phyloP scores from a whole-genome alignment of 1,139 yeast species.

The Kodamaea anthophila region DNA sequence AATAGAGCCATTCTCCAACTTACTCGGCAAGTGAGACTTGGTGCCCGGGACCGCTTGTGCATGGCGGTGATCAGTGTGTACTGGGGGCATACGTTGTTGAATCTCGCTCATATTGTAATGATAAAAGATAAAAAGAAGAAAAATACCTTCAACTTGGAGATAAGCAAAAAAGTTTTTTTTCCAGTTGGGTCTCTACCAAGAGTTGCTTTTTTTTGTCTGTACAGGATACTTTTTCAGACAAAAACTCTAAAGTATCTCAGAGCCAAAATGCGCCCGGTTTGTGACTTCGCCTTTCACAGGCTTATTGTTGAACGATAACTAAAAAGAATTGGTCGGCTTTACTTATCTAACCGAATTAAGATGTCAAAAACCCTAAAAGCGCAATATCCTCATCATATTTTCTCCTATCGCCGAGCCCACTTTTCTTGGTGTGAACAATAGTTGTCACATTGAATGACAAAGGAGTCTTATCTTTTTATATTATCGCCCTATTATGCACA shows the following conservation, averaged over 20 bases:
- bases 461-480: too few relatives aligned
- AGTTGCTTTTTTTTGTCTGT: slow-evolving; percentile 3
- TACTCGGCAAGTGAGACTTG: slow-evolving; percentile 1
- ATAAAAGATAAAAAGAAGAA: slow-evolving; percentile 4
- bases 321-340: too few relatives aligned
- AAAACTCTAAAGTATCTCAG: neutral
- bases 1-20: neutral
- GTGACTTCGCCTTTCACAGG: too few relatives aligned
- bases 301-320: too few relatives aligned
- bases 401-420: too few relatives aligned
- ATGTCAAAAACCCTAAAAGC: too few relatives aligned
- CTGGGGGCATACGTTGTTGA: slow-evolving; percentile 22
- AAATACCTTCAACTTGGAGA: slow-evolving; percentile 2
- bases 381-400: too few relatives aligned
- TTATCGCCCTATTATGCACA: too few relatives aligned
- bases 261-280: neutral
- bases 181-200: slow-evolving; percentile 2
- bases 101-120: slow-evolving; percentile 25
- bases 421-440: too few relatives aligned
- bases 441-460: too few relatives aligned
- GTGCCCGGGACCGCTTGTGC: slow-evolving; percentile 1
- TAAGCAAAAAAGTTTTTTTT: slow-evolving; percentile 5
- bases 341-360: too few relatives aligned
- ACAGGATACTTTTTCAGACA: slow-evolving; percentile 1
- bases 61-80: slow-evolving; percentile 8